These are phyloP conservation scores for Phaffomyces antillensis DNA, from an alignment of 805 yeast genomes.

Conservation along the genomic window DNA sequence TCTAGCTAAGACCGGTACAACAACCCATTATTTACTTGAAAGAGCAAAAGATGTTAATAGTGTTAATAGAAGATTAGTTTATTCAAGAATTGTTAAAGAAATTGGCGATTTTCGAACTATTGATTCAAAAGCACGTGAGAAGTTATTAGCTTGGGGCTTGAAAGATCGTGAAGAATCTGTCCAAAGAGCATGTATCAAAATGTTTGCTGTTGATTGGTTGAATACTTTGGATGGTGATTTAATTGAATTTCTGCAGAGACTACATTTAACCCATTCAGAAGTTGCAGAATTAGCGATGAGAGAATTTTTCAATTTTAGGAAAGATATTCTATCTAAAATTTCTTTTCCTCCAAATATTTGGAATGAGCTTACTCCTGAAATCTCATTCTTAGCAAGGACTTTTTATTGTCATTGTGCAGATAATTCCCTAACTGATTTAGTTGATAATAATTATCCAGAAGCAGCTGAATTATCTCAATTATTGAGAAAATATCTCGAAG, in stretches of 20 bases:
- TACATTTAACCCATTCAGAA: slow-evolving; percentile 62
- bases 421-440: slow-evolving; percentile 40
- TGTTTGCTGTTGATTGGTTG: slow-evolving; percentile 72
- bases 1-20: slow-evolving; percentile 45
- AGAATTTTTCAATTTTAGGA: slow-evolving; percentile 51
- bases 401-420: slow-evolving; percentile 59
- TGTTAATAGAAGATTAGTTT: slow-evolving; percentile 66
- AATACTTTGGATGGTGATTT: slow-evolving; percentile 61
- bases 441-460: slow-evolving; percentile 74
- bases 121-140: slow-evolving; percentile 50
- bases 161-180: slow-evolving; percentile 79
- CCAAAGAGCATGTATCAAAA: slow-evolving; percentile 57
- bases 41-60: slow-evolving; percentile 78
- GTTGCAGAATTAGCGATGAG: slow-evolving; percentile 64
- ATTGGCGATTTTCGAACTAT: slow-evolving; percentile 57
- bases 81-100: slow-evolving; percentile 57
- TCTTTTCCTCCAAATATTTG: slow-evolving; percentile 62
- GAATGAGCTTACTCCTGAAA: slow-evolving; percentile 65
- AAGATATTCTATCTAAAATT: slow-evolving; percentile 55
- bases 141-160: slow-evolving; percentile 75
- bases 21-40: slow-evolving; percentile 57
- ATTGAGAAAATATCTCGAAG: slow-evolving; percentile 48
- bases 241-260: slow-evolving; percentile 58
- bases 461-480: slow-evolving; percentile 60
- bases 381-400: slow-evolving; percentile 62